A percentile compares a stretch with the other conserved stretches of the same genome.
Conservation (phyloP, 495 filamentous ascomycete genomes). For the Tetracladium marchalianum region DNA sequence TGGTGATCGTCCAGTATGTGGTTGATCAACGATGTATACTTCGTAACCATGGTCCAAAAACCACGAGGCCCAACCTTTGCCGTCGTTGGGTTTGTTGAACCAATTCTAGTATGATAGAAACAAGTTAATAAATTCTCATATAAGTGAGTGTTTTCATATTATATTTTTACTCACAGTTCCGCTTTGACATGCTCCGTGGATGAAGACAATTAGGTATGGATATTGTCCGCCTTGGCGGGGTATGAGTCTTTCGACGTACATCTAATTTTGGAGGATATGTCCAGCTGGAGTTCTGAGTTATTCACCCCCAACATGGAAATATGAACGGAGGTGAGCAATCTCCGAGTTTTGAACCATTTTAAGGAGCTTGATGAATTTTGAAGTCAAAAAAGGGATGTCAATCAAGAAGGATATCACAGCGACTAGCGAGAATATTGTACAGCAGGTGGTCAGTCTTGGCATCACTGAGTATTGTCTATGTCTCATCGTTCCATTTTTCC, state of each 20-base stretch:
- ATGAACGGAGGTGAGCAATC: no score
- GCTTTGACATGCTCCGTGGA: slow-evolving; percentile 38
- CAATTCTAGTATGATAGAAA: slow-evolving; percentile 25
- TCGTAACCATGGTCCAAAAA: slow-evolving; percentile 33
- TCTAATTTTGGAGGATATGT: slow-evolving; percentile 24
- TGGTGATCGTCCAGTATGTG: slow-evolving; percentile 23
- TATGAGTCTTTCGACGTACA: slow-evolving; percentile 43
- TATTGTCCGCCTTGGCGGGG: slow-evolving; percentile 20
- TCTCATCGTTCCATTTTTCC: no score
- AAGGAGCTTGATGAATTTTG: no score
- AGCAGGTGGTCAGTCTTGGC: no score
- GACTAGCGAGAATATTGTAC: no score
- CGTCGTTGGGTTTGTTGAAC: slow-evolving; percentile 36
- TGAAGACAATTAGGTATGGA: slow-evolving; percentile 36
- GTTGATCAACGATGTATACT: slow-evolving; percentile 34
- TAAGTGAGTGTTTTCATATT: neutral
- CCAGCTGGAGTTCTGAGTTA: no score
- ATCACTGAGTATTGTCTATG: no score
- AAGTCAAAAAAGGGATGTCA: no score
- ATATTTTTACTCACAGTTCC: slow-evolving; percentile 30
- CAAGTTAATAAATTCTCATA: neutral
- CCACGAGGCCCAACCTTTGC: slow-evolving; percentile 38
- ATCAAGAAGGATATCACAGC: no score
- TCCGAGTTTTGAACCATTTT: no score
- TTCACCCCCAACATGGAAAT: no score